Conservation (phyloP, 2,329 filamentous ascomycete genomes). For the Phoma herbarum region DNA sequence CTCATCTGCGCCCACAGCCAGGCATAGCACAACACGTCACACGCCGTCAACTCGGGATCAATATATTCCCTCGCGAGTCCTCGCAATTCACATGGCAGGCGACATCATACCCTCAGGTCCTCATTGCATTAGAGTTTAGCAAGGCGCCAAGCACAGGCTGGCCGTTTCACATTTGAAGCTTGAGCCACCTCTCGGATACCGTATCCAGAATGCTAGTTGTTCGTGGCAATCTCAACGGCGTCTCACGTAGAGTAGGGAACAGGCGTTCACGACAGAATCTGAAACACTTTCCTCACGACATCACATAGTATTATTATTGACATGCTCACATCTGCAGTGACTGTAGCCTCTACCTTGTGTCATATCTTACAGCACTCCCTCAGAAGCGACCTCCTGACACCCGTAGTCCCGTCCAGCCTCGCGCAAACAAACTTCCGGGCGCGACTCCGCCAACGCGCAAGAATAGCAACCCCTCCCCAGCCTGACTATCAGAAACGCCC, state of each 20-base stretch:
- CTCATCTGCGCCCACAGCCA: background rate
- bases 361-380: too few species aligned
- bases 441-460: constrained; percentile 8
- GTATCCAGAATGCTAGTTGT: background rate
- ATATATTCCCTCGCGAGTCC: background rate
- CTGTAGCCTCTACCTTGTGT: background rate
- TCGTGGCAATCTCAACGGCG: background rate
- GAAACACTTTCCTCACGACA: constrained; percentile 7
- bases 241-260: constrained; percentile 8
- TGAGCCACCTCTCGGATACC: background rate
- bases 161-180: constrained; percentile 3
- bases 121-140: constrained; percentile 4
- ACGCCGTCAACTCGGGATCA: background rate
- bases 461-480: background rate
- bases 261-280: constrained; percentile 3
- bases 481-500: constrained; percentile 4
- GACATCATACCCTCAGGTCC: background rate
- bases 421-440: constrained; percentile 17
- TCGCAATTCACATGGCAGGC: constrained; percentile 1
- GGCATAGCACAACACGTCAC: background rate
- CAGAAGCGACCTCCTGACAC: too few species aligned
- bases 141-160: constrained; percentile 10
- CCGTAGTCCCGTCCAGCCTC: background rate
- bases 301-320: too few species aligned
- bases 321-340: background rate